Evolutionary conservation across 2,329 filamentous ascomycete genomes (phyloP).

Genomic region (Xylariaceae sp.): DNA sequence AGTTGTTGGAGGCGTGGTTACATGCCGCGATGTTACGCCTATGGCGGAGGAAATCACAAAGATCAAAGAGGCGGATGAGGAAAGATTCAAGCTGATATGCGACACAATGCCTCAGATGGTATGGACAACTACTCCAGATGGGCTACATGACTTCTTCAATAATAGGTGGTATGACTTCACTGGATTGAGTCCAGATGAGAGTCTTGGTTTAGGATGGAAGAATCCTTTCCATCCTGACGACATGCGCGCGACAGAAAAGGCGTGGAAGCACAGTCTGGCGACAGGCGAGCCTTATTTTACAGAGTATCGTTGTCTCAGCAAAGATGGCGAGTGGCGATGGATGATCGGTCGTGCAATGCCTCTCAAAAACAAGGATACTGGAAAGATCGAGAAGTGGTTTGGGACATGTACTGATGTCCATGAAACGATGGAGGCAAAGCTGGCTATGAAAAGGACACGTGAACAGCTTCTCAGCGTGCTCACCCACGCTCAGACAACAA

Average conservation of each 20-base stretch:
- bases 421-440: slow-evolving; percentile 66
- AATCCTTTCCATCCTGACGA: slow-evolving; percentile 70
- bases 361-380: slow-evolving; percentile 62
- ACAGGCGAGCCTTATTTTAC: slow-evolving; percentile 68
- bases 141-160: slow-evolving; percentile 70
- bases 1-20: slow-evolving; percentile 70
- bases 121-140: slow-evolving; percentile 69
- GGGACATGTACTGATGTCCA: slow-evolving; percentile 78
- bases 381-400: slow-evolving; percentile 74
- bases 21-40: slow-evolving; percentile 69
- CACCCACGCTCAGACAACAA: slow-evolving; percentile 69
- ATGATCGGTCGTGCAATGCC: slow-evolving; percentile 73
- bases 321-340: slow-evolving; percentile 73
- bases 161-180: slow-evolving; percentile 80
- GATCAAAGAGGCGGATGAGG: slow-evolving; percentile 69
- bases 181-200: slow-evolving; percentile 61
- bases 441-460: slow-evolving; percentile 63
- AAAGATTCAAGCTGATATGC: slow-evolving; percentile 72
- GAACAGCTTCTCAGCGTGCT: slow-evolving; percentile 72
- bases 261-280: slow-evolving; percentile 61
- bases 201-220: slow-evolving; percentile 61
- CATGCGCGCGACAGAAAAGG: slow-evolving; percentile 49
- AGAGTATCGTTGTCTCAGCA: slow-evolving; percentile 68
- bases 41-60: slow-evolving; percentile 67
- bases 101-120: slow-evolving; percentile 71